Percentiles rank a stretch among this genome's conserved stretches.
phyloP scores from a whole-genome alignment of 2,329 filamentous ascomycete species.

The Diaporthe helianthi region DNA sequence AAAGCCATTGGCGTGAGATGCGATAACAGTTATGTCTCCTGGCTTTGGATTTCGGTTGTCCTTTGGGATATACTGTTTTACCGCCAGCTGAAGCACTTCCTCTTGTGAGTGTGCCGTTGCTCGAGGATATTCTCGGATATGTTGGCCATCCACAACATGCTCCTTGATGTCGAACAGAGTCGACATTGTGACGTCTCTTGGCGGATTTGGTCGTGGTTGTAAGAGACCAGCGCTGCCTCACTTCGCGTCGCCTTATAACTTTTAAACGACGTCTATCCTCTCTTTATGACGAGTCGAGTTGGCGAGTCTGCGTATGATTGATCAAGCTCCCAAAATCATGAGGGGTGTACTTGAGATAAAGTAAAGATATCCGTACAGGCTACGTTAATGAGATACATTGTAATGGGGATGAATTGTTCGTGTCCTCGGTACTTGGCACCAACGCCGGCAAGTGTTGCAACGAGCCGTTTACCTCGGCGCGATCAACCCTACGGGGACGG shows the following conservation, averaged over 20 bases:
- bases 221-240: background rate
- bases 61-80: conserved; percentile 88
- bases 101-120: conserved; percentile 77
- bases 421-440: conserved; percentile 6
- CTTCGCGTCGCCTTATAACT: background rate
- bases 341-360: background rate
- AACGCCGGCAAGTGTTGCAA: conserved; percentile 2
- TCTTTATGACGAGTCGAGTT: background rate
- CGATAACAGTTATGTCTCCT: conserved; percentile 85
- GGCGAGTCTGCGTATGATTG: background rate
- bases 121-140: conserved; percentile 82
- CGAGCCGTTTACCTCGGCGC: conserved; percentile 27
- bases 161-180: conserved; percentile 71
- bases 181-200: conserved; percentile 39
- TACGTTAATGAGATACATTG: background rate
- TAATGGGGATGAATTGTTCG: background rate
- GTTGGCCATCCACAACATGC: conserved; percentile 75
- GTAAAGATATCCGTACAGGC: background rate
- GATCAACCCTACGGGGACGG: conserved; percentile 16
- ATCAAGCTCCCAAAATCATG: background rate
- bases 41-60: conserved; percentile 71
- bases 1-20: conserved; percentile 89
- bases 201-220: background rate
- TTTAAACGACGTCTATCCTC: background rate
- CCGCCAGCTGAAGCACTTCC: conserved; percentile 73